Evolutionary conservation across 306 rosid species (phyloP).

Genomic region (Medicago truncatula): DNA sequence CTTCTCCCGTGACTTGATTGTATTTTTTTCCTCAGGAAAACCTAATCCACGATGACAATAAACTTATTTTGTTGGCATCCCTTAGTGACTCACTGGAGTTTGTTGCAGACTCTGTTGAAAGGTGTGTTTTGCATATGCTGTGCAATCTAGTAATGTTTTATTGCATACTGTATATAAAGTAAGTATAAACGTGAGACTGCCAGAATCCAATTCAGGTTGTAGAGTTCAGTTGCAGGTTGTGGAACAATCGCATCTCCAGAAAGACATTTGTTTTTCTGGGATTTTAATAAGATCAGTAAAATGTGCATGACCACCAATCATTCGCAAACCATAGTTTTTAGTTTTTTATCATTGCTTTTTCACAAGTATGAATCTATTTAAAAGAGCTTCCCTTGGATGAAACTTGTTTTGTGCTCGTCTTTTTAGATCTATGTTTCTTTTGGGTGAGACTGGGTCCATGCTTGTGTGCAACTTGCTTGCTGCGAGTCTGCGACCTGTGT

Average conservation of each 20-base stretch:
- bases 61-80: constrained; percentile 93
- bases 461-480: neutral
- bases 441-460: neutral
- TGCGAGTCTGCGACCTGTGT: neutral
- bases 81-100: constrained; percentile 98
- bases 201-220: neutral
- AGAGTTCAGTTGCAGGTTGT: neutral
- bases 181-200: constrained; percentile 21
- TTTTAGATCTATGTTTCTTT: constrained; percentile 4
- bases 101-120: constrained; percentile 94
- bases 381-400: neutral
- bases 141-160: constrained; percentile 32
- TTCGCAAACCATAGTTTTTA: neutral
- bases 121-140: constrained; percentile 60
- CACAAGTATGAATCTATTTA: neutral
- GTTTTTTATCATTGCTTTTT: neutral
- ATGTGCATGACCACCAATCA: neutral
- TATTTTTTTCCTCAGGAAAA: constrained; percentile 71
- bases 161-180: constrained; percentile 30
- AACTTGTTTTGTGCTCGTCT: neutral
- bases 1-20: constrained; percentile 27
- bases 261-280: neutral
- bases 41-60: constrained; percentile 94
- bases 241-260: neutral
- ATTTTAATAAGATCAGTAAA: neutral